These are phyloP conservation scores for Candolleomyces aberdarensis DNA, from an alignment of 768 basidiomycete genomes.

Conservation along the genomic window DNA sequence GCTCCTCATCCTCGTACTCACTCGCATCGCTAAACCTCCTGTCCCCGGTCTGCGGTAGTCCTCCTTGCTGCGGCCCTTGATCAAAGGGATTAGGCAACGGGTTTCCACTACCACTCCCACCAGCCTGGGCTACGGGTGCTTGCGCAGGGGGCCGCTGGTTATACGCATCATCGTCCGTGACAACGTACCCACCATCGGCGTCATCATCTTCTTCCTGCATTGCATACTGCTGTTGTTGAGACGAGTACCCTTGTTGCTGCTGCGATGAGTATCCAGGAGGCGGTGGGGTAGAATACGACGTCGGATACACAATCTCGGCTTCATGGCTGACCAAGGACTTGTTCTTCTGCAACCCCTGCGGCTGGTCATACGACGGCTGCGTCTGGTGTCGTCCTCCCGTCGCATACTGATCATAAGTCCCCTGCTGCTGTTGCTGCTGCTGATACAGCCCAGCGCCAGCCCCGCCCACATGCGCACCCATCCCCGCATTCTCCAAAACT, in stretches of 20 bases:
- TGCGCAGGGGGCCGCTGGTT: neutral
- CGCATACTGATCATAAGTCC: no score
- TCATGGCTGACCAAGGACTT: slow-evolving; percentile 4
- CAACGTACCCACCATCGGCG: no score
- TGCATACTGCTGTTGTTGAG: neutral
- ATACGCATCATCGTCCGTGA: neutral
- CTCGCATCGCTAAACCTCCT: slow-evolving; percentile 14
- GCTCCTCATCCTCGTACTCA: slow-evolving; percentile 20
- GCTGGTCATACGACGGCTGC: neutral
- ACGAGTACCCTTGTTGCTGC: neutral
- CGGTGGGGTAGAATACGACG: neutral
- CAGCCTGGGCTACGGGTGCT: neutral
- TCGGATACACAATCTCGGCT: slow-evolving; percentile 1
- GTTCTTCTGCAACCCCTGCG: neutral
- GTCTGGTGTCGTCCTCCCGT: no score
- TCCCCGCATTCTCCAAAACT: no score
- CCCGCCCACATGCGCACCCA: no score
- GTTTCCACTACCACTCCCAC: neutral
- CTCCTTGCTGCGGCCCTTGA: slow-evolving; percentile 7
- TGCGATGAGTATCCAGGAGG: neutral
- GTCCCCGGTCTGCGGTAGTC: neutral
- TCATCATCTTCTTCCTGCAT: neutral
- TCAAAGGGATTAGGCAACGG: slow-evolving; percentile 19
- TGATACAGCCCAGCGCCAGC: no score
- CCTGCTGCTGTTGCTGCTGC: no score